Base-by-base conservation (phyloP, 805 yeast genomes). In the Saccharomycopsis olivae region DNA sequence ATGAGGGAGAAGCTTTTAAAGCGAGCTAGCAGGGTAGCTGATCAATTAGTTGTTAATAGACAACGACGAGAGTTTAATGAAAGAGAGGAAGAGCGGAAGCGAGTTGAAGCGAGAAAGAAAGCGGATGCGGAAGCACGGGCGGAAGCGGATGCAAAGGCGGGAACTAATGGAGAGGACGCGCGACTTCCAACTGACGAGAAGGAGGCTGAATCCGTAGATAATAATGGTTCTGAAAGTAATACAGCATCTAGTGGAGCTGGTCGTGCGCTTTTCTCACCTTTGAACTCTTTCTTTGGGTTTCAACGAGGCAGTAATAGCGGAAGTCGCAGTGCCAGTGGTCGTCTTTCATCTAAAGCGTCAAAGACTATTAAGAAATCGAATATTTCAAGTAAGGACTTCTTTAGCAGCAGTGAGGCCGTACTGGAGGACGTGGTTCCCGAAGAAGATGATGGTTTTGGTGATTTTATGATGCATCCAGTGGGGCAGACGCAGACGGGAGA, bases 391-490 rank as follows among this genome's bases (percentile, higher is more conserved):
- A 30, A 35, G 9, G 31, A 34, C 15, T 43, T 20, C 20, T 43
- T 43, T 35, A 17, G 29, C 5, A 25, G 5, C 18, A 11, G 19
- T 14, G 23, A 24, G 23, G 5, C 29, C 16, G 34, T 10, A 9
- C 27, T 8, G 14, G 38, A 23, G 27, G 31, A 28, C n/a, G 27
- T 23, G 11, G 27, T 23, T 8, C 10, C 13, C 8, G 29, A 13
- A 9, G 23, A 31, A 6, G 44, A 40, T 28, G 47, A 43, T 21
- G 40, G 29, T 5, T 39, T 39, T 33, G 43, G 44, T 10, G 40
- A 36, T 14, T 43, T 43, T 31, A 40, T 36, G 11, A 40, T 42
- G 11, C n/a, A n/a, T n/a, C n/a, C n/a, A n/a, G n/a, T n/a, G n/a
- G n/a, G n/a, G n/a, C n/a, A n/a, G n/a, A n/a, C n/a, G n/a, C 36